phyloP scores from a whole-genome alignment of 805 yeast genomes.

The Lipomyces sp. region DNA sequence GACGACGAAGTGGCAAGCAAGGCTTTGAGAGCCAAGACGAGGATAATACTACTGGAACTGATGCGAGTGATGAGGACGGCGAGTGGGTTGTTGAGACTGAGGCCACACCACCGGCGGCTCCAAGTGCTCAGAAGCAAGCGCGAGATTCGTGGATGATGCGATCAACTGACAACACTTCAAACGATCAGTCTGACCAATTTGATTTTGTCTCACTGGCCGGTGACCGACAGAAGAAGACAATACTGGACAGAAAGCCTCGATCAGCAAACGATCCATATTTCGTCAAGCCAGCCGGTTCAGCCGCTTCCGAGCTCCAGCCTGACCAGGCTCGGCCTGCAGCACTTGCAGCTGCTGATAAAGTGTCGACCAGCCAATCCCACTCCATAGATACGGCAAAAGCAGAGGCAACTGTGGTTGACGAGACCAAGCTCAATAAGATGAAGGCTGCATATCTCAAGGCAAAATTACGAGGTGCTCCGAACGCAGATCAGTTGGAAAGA shows the following conservation, averaged over 20 bases:
- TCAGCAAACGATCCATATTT: constrained; percentile 25
- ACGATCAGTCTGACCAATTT: constrained; percentile 3
- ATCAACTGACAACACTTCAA: neutral
- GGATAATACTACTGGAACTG: neutral
- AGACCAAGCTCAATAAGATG: constrained; percentile 44
- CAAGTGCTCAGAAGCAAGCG: neutral
- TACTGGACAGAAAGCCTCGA: constrained; percentile 22
- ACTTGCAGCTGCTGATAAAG: neutral
- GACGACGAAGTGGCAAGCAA: constrained; percentile 8
- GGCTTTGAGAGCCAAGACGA: neutral
- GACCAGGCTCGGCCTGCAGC: neutral
- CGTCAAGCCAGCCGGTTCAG: constrained; percentile 7
- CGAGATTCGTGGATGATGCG: constrained; percentile 33
- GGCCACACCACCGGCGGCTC: neutral
- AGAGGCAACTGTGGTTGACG: constrained; percentile 8
- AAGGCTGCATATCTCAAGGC: constrained; percentile 47
- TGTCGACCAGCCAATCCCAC: neutral
- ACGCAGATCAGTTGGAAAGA: constrained; percentile 41
- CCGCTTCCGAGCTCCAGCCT: neutral
- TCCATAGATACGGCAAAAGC: neutral
- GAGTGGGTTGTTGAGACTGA: constrained; percentile 18
- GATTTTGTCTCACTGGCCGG: constrained; percentile 42
- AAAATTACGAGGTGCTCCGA: constrained; percentile 42
- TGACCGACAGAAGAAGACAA: constrained; percentile 9
- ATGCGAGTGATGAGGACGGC: constrained; percentile 10